Evolutionary conservation across 2,329 filamentous ascomycete species (phyloP).

Genomic region (Grosmannia clavigera): DNA sequence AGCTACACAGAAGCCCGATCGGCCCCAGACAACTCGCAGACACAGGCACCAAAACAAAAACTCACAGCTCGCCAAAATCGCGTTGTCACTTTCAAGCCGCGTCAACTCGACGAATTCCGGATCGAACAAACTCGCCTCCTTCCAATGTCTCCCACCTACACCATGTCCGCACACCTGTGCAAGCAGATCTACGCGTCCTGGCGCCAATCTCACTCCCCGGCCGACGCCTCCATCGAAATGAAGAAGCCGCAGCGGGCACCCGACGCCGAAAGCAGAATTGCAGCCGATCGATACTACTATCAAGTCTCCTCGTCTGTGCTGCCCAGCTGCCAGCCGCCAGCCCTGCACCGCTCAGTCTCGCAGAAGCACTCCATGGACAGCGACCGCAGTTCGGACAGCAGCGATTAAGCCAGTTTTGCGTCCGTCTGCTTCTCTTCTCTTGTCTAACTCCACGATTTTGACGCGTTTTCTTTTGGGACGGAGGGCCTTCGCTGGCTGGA

Average conservation of each 20-base stretch:
- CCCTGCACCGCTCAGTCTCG: constrained; percentile 13
- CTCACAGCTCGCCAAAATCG: neutral
- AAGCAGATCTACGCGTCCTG: constrained; percentile 49
- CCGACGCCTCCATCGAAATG: constrained; percentile 13
- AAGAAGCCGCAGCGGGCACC: constrained; percentile 16
- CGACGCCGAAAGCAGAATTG: constrained; percentile 18
- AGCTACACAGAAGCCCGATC: too few species aligned
- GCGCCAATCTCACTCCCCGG: constrained; percentile 34
- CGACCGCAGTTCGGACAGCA: constrained; percentile 24
- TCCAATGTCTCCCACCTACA: constrained; percentile 45
- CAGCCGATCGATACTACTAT: constrained; percentile 2
- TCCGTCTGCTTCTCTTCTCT: neutral
- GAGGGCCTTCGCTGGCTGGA: neutral
- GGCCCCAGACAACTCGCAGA: too few species aligned
- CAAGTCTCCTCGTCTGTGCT: constrained; percentile 9
- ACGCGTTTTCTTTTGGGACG: neutral
- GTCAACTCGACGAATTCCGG: neutral
- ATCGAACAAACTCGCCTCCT: neutral
- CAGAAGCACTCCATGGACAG: constrained; percentile 36
- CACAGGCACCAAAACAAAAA: too few species aligned
- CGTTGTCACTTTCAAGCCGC: neutral
- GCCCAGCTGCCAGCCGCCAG: constrained; percentile 3
- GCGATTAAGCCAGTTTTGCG: neutral
- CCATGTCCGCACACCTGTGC: constrained; percentile 49
- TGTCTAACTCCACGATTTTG: neutral